Percentiles rank a stretch among this genome's conserved stretches.
Evolutionary conservation across 2,329 filamentous ascomycete genomes (phyloP).

Genomic region (Aspergillus arachidicola): DNA sequence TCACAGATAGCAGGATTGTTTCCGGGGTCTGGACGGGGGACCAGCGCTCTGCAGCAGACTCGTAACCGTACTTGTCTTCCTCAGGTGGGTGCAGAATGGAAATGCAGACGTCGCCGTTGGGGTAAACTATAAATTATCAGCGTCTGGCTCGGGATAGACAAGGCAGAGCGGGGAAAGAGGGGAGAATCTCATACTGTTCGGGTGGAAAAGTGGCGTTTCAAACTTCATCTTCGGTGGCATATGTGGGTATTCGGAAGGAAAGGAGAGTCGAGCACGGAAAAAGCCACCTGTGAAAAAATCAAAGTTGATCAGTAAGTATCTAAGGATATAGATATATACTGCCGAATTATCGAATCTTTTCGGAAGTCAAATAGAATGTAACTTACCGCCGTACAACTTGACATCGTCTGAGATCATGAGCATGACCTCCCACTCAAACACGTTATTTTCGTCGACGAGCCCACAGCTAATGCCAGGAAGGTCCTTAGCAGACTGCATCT

Average conservation of each 20-base stretch:
- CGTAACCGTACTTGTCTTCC: conserved; percentile 93
- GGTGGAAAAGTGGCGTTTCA: conserved; percentile 84
- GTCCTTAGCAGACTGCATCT: conserved; percentile 89
- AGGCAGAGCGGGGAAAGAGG: background rate
- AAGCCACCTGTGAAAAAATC: conserved; percentile 70
- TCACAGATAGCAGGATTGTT: conserved; percentile 88
- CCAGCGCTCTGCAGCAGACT: conserved; percentile 88
- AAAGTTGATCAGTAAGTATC: conserved; percentile 4
- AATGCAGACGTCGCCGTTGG: conserved; percentile 87
- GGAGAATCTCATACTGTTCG: conserved; percentile 66
- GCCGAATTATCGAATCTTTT: background rate
- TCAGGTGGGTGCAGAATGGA: conserved; percentile 94
- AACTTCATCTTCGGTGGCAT: conserved; percentile 89
- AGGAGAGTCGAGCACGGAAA: conserved; percentile 82
- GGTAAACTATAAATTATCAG: conserved; percentile 64
- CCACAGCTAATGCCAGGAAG: conserved; percentile 94
- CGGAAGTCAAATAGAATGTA: background rate
- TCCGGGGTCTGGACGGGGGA: conserved; percentile 92
- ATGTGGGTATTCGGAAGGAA: conserved; percentile 83
- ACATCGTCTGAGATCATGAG: conserved; percentile 96
- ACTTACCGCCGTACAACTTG: conserved; percentile 86
- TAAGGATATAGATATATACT: background rate
- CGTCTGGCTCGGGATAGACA: background rate
- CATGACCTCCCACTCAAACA: conserved; percentile 99
- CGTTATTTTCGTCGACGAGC: conserved; percentile 73